A percentile compares a stretch with the other conserved stretches of the same genome.
Evolutionary conservation across 2,329 filamentous ascomycete species (phyloP).

Genomic region (Claviceps maximensis): DNA sequence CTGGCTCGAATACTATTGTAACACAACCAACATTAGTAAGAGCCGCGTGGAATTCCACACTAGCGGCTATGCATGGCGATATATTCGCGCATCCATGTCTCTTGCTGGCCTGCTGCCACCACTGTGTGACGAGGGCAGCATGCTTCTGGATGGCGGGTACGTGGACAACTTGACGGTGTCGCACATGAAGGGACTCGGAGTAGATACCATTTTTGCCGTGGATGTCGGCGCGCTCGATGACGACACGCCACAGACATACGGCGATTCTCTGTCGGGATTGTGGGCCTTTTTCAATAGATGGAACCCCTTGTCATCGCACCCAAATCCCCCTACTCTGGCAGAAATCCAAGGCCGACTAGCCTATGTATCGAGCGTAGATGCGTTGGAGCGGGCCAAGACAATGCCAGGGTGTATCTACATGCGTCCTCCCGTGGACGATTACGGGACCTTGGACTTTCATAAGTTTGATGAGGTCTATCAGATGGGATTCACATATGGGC

Average conservation of each 20-base stretch:
- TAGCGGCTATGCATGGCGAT: constrained; percentile 93
- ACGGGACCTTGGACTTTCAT: constrained; percentile 88
- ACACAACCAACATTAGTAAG: constrained; percentile 97
- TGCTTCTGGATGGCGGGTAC: constrained; percentile 93
- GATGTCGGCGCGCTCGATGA: constrained; percentile 92
- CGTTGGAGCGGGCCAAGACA: constrained; percentile 81
- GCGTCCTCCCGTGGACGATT: constrained; percentile 85
- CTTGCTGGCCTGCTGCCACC: constrained; percentile 85
- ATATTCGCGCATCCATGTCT: constrained; percentile 93
- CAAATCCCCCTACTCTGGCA: constrained; percentile 86
- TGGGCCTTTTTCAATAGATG: constrained; percentile 94
- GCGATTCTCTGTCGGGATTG: constrained; percentile 85
- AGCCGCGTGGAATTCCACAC: constrained; percentile 87
- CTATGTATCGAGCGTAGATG: constrained; percentile 90
- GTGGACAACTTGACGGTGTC: constrained; percentile 94
- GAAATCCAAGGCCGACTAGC: constrained; percentile 93
- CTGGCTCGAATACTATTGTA: constrained; percentile 98
- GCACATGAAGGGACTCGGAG: constrained; percentile 91
- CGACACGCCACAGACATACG: constrained; percentile 80
- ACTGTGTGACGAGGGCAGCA: constrained; percentile 89
- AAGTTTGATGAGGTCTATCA: constrained; percentile 97
- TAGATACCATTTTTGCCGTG: constrained; percentile 87
- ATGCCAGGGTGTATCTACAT: constrained; percentile 91
- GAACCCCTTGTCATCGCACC: constrained; percentile 82
- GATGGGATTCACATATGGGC: constrained; percentile 76